Percentiles rank a stretch among this genome's conserved stretches.
These are phyloP conservation scores for Kickxella alabastrina DNA, from an alignment of 192 early-diverging fungal genomes.

Conservation along the genomic window DNA sequence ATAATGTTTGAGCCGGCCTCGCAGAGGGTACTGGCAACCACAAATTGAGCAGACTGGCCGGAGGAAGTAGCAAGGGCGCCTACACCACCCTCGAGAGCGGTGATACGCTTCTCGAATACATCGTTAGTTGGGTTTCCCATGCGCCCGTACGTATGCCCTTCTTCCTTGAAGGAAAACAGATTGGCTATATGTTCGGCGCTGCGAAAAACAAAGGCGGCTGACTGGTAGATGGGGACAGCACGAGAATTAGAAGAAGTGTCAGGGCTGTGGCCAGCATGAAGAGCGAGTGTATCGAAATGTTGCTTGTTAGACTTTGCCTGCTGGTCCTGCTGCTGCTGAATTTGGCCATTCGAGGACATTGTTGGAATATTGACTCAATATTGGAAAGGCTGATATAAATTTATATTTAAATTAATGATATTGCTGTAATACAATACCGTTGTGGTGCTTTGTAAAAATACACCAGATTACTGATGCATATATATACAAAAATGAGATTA, in stretches of 20 bases:
- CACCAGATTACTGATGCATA: no score
- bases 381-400: no score
- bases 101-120: slow-evolving; percentile 89
- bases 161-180: slow-evolving; percentile 68
- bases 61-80: slow-evolving; percentile 68
- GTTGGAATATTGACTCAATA: no score
- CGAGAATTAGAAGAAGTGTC: slow-evolving; percentile 69
- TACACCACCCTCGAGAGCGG: slow-evolving; percentile 84
- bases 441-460: no score
- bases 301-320: slow-evolving; percentile 9
- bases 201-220: slow-evolving; percentile 82
- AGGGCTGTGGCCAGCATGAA: slow-evolving; percentile 82
- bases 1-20: slow-evolving; percentile 87
- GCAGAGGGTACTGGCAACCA: slow-evolving; percentile 73
- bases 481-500: no score
- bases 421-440: no score
- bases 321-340: not conserved
- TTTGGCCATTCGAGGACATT: not conserved
- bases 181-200: slow-evolving; percentile 73
- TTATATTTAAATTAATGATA: no score
- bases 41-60: slow-evolving; percentile 88
- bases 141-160: slow-evolving; percentile 85
- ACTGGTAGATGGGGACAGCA: slow-evolving; percentile 90
- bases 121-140: slow-evolving; percentile 79
- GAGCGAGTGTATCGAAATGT: slow-evolving; percentile 87